Base-by-base conservation (phyloP, 176 grass and related monocot species). In the Secale cereale region DNA sequence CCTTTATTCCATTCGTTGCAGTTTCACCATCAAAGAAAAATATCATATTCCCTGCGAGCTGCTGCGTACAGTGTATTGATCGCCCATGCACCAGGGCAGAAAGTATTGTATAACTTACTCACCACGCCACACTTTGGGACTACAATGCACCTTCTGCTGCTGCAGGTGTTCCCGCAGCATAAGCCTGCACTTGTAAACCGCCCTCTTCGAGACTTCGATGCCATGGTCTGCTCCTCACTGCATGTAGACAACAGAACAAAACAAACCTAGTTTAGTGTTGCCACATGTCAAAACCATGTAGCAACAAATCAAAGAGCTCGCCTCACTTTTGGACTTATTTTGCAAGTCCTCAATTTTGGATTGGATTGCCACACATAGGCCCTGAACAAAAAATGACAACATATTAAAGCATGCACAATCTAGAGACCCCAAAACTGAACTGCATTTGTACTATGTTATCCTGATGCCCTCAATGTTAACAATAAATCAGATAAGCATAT, bases 191-290 rank as follows among this genome's bases (percentile, higher is more conserved):
- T 91, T 92, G 88, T 89, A 92, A 75, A 98, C 93, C 8, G 61
- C 39, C 81, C 91, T 95, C 29, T 98, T 91, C 8, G 93, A 40
- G 37, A 40, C 8, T 40, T 9, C 37, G 6, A 88, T 31, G 90
- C 87, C 89, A 98, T 85, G 74, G 82, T 95, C 78, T 98, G 93
- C 86, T 98, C 93, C 35, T 90, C 45, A 85, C 89, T 90, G 67
- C 32, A 57, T 10, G 3, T 56, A 56, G 31, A 36, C 72, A 31
- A 31, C 30, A 31, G 2, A 31, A 31, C 30, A 31, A 41, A 20
- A 27, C 48, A 59, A 32, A 11, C 20, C 3, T 31, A 31, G 30
- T 31, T 31, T 31, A 31, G 30, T 31, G 30, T 31, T 3, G 30
- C 30, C 30, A 31, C 13, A 74, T 13, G 31, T 25, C 17, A 3